A percentile compares a stretch with the other conserved stretches of the same genome.
These are phyloP conservation scores for Fusarium clavum DNA, from an alignment of 2,329 filamentous ascomycete species.

Conservation along the genomic window DNA sequence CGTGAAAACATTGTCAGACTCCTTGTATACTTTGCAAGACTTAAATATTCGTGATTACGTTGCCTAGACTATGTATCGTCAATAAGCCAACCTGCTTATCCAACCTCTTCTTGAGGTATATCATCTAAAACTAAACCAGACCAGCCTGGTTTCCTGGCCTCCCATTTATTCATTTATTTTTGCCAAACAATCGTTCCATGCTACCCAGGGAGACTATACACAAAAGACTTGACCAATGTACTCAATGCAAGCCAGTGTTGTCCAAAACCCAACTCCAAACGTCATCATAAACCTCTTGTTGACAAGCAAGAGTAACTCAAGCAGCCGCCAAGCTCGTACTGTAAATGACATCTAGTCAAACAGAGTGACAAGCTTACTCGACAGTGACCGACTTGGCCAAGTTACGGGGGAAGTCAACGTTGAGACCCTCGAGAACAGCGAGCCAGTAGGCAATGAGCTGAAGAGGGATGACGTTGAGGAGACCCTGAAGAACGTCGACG, in stretches of 20 bases:
- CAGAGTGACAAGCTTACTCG: slow-evolving; percentile 71
- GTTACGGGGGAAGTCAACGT: slow-evolving; percentile 99
- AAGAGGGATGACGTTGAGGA: slow-evolving; percentile 96
- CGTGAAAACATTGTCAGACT: neutral
- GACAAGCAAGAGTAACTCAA: slow-evolving; percentile 35
- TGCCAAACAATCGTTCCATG: slow-evolving; percentile 36
- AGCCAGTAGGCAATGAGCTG: slow-evolving; percentile 99
- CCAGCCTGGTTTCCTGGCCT: slow-evolving; percentile 39
- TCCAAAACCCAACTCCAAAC: slow-evolving; percentile 47
- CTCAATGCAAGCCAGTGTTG: slow-evolving; percentile 44
- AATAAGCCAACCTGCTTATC: slow-evolving; percentile 32
- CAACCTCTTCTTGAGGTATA: slow-evolving; percentile 30
- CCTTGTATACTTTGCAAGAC: slow-evolving; percentile 17
- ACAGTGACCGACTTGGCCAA: slow-evolving; percentile 99
- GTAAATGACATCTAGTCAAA: slow-evolving; percentile 32
- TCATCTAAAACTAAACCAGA: slow-evolving; percentile 43
- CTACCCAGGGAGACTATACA: slow-evolving; percentile 43
- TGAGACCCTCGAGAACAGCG: slow-evolving; percentile 92
- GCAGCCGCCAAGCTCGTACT: slow-evolving; percentile 36
- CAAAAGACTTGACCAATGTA: slow-evolving; percentile 38
- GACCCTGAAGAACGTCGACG: slow-evolving; percentile 93
- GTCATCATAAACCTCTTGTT: slow-evolving; percentile 43
- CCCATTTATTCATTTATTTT: slow-evolving; percentile 40
- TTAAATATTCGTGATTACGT: slow-evolving; percentile 39
- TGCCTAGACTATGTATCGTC: slow-evolving; percentile 38